These are phyloP conservation scores for Hippophae rhamnoides DNA, from an alignment of 306 rosid species.

Conservation along the genomic window DNA sequence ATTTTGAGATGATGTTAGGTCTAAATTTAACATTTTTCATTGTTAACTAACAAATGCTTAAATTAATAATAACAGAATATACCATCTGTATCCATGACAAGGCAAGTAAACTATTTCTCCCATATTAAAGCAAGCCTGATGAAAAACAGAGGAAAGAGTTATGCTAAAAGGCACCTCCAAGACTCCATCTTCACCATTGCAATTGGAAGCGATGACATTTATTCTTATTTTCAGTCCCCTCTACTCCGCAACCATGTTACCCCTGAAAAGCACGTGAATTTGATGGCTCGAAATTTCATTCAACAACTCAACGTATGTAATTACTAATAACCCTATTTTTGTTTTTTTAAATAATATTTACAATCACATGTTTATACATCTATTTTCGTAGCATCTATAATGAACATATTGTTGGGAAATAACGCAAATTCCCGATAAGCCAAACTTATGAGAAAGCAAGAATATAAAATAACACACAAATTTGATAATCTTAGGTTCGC, in stretches of 20 bases:
- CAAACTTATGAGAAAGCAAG: too few species aligned
- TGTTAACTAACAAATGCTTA: too few species aligned
- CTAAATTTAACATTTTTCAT: too few species aligned
- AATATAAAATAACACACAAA: too few species aligned
- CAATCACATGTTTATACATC: too few species aligned
- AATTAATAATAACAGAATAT: too few species aligned
- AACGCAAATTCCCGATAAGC: too few species aligned
- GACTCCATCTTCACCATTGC: conserved; percentile 29
- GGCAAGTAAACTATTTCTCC: conserved; percentile 47
- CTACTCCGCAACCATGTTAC: conserved; percentile 21
- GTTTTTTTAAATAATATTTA: too few species aligned
- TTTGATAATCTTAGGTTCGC: too few species aligned
- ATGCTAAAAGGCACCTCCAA: conserved; percentile 23
- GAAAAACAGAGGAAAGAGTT: conserved; percentile 3
- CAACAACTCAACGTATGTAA: conserved; percentile 26
- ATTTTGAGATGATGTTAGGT: too few species aligned
- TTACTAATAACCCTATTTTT: background rate
- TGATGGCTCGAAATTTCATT: conserved; percentile 28
- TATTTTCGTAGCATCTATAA: rapidly evolving
- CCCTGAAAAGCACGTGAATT: conserved; percentile 30
- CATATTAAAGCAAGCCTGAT: conserved; percentile 11
- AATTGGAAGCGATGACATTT: conserved; percentile 42
- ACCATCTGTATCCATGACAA: conserved; percentile 29
- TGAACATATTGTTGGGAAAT: too few species aligned
- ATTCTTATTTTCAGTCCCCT: conserved; percentile 25